phyloP scores from a whole-genome alignment of 768 basidiomycete genomes.

The Ramaria sp. region DNA sequence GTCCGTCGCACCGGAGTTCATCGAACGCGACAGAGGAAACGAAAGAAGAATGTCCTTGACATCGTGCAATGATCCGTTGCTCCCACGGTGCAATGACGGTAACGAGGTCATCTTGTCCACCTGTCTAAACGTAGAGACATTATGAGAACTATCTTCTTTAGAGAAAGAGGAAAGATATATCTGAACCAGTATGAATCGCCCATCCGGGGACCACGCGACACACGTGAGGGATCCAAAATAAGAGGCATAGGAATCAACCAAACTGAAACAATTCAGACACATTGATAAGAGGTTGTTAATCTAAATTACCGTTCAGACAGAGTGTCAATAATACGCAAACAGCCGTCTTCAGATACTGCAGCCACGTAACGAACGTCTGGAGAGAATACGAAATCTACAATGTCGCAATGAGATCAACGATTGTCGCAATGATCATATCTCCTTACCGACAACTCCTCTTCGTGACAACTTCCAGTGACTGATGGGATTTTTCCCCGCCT shows the following conservation, averaged over 20 bases:
- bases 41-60: conserved; percentile 95
- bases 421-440: not conserved
- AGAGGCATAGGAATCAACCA: conserved; percentile 89
- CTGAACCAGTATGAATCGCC: conserved; percentile 75
- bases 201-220: conserved; percentile 93
- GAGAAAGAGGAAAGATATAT: conserved; percentile 2
- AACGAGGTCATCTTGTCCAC: conserved; percentile 93
- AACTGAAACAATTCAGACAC: conserved; percentile 29
- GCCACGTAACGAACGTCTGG: conserved; percentile 89
- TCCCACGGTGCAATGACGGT: conserved; percentile 95
- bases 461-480: conserved; percentile 80
- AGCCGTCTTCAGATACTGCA: conserved; percentile 87
- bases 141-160: not conserved
- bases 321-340: conserved; percentile 81
- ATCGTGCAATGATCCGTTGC: conserved; percentile 86
- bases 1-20: conserved; percentile 73
- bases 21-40: conserved; percentile 88
- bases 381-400: conserved; percentile 82
- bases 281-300: conserved; percentile 6
- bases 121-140: conserved; percentile 42
- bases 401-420: not conserved
- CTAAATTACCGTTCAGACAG: conserved; percentile 66
- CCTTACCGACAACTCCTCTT: conserved; percentile 61
- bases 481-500: conserved; percentile 72
- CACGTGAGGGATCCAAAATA: conserved; percentile 91